Base-by-base conservation (phyloP, 331 rosid genomes). In the Prunus yedoensis region DNA sequence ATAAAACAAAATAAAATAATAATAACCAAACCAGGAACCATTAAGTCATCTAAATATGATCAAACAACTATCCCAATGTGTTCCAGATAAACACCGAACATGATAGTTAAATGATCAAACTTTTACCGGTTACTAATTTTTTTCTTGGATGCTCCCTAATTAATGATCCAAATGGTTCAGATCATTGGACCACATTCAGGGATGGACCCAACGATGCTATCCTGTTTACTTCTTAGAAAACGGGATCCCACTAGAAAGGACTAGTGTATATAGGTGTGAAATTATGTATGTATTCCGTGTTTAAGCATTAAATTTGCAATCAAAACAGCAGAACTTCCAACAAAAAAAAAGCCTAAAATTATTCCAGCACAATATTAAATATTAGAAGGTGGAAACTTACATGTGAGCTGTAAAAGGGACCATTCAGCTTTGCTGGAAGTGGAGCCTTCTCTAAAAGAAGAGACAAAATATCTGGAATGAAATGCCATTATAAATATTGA, bases 391-490 rank as follows among this genome's bases (percentile, higher is more conserved):
- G 79, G 30, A 38, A 52, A 80, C 89, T 80, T 81, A 91, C 95
- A 68, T 70, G 85, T 50, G 85, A 86, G 72, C 76, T 35, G 57
- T 78, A 78, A 51, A 54, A 70, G 23, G 88, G 73, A 38, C 70
- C 66, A 51, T 74, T 84, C 70, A 82, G 69, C 70, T 81, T 84
- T 67, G 78, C 65, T 20, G 88, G 81, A 71, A 74, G 64, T 45
- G 88, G 80, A 77, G 88, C 47, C 59, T 85, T 90, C 62, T 86
- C 88, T 27, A 85, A 52, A 64, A 82, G 85, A 80, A 83, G 73
- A n/a, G 91, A 86, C 54, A 80, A 81, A 63, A 83, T 54, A 75
- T 86, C 95, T 91, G 85, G 60, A 77, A 66, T n/a, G 7, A 53
- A 77, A 78, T 56, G 54, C 60, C 73, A 63, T 41, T 25, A n/a